phyloP scores from a whole-genome alignment of 2,329 filamentous ascomycete species.

The Aspergillus arachidicola region DNA sequence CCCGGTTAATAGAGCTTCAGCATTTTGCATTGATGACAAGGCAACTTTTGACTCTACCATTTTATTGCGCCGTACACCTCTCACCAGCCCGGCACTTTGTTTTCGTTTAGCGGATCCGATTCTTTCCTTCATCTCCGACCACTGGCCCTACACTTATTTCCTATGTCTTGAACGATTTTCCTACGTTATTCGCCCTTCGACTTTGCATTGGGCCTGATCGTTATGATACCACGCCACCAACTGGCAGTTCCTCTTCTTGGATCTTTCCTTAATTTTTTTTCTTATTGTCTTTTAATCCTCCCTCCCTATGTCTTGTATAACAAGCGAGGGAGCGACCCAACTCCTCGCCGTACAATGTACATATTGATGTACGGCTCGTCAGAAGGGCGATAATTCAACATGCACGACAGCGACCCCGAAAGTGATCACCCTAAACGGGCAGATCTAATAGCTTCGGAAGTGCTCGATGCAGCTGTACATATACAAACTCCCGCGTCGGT shows the following conservation, averaged over 20 bases:
- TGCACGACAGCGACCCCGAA: constrained; percentile 17
- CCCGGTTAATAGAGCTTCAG: constrained; percentile 7
- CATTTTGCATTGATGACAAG: constrained; percentile 13
- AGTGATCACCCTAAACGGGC: constrained; percentile 11
- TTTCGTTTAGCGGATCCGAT: constrained; percentile 6
- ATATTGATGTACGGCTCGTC: constrained; percentile 29
- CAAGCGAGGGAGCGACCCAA: constrained; percentile 21
- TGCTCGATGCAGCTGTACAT: constrained; percentile 37
- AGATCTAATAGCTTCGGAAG: constrained; percentile 12
- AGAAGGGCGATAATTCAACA: constrained; percentile 18
- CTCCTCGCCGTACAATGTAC: constrained; percentile 31
- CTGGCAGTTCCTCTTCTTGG: constrained; percentile 31
- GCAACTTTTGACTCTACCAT: constrained; percentile 1
- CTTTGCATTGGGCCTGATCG: constrained; percentile 13
- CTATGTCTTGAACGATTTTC: constrained; percentile 21
- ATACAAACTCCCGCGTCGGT: constrained; percentile 25
- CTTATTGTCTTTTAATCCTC: constrained; percentile 37
- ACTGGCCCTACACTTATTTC: constrained; percentile 20
- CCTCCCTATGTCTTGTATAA: constrained; percentile 33
- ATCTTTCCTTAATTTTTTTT: constrained; percentile 27
- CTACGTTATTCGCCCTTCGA: constrained; percentile 18
- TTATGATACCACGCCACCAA: constrained; percentile 26
- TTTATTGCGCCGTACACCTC: not conserved
- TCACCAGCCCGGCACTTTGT: not conserved
- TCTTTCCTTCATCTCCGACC: constrained; percentile 16